Percentiles rank a stretch among this genome's conserved stretches.
Evolutionary conservation across 306 rosid genomes (phyloP).

Genomic region (Dryas octopetala): DNA sequence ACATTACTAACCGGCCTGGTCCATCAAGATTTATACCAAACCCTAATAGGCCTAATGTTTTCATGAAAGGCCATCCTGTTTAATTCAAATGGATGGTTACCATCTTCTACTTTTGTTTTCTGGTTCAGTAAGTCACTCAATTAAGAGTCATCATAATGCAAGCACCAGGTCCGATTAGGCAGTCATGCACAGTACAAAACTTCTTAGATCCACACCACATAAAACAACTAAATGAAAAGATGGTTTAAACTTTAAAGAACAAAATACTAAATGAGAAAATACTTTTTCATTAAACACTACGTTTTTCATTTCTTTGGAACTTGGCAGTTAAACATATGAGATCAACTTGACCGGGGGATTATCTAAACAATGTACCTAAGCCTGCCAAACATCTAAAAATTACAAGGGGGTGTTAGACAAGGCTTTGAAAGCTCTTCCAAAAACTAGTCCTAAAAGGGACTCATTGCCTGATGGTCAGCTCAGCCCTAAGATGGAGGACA

Average conservation of each 20-base stretch:
- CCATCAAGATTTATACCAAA: too few relatives aligned
- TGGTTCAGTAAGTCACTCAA: too few relatives aligned
- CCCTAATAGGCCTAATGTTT: too few relatives aligned
- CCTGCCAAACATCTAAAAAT: constrained; percentile 11
- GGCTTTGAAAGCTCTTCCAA: background rate
- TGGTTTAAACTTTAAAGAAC: too few relatives aligned
- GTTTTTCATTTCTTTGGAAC: constrained; percentile 5
- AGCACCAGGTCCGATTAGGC: too few relatives aligned
- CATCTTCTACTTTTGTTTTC: too few relatives aligned
- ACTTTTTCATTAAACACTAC: background rate
- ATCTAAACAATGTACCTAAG: constrained; percentile 7
- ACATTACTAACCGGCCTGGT: too few relatives aligned
- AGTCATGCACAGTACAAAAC: too few relatives aligned
- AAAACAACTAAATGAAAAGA: background rate
- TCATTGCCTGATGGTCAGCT: constrained; percentile 44
- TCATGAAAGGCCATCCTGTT: too few relatives aligned
- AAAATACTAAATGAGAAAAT: background rate
- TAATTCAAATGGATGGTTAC: too few relatives aligned
- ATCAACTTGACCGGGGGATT: background rate
- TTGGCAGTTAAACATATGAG: background rate
- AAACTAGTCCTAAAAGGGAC: background rate
- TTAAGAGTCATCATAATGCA: too few relatives aligned
- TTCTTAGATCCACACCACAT: too few relatives aligned
- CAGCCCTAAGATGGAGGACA: constrained; percentile 44
- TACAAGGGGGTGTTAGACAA: background rate